Base-by-base conservation (phyloP, 768 basidiomycete genomes). In the Peribolospora baueri region DNA sequence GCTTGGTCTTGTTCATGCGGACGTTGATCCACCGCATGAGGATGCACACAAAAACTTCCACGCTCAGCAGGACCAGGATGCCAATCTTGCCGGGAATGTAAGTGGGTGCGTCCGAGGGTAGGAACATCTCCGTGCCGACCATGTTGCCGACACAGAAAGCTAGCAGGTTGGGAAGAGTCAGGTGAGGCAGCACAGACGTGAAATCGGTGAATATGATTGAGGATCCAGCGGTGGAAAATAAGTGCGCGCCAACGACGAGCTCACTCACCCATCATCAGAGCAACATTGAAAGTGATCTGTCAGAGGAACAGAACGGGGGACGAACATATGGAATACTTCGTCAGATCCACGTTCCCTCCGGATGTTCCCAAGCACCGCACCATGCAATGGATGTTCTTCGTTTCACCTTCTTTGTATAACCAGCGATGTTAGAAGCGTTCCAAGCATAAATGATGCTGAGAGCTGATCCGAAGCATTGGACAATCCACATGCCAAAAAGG, bases 21-120 rank as follows among this genome's bases (percentile, higher is more conserved):
- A 73, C 7, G 62, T 78, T 79, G 58, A 79, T 71, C 67, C 70
- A 74, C 9, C 76, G 71, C 9, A 80, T 66, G 37, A 75, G 51
- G 57, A 72, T 64, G 2, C 71, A 74, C 25, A 79, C 58, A 13
- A 63, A 66, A 40, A 80, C 64, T 60, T 78, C 76, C 2, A 72
- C 71, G 3, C 66, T 71, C 41, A 81, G 68, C 5, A 79, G 68
- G 4, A 77, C 69, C 70, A 79, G 73, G 58, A 81, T 78, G 1
- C 79, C 72, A 10, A 74, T 74, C 61, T 81, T 81, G 25, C 78
- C 79, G 0, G 77, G 77, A 40, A 78, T 74, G 63, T 81, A 81
- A 11, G 63, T 70, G 0, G 78, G 77, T 3, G 75, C 76, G 57
- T 76, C 76, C 58, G 74, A 71, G 0, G 78, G 74, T 41, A 73